Conservation (phyloP, 2,329 filamentous ascomycete genomes). For the Leptographium lundbergii region DNA sequence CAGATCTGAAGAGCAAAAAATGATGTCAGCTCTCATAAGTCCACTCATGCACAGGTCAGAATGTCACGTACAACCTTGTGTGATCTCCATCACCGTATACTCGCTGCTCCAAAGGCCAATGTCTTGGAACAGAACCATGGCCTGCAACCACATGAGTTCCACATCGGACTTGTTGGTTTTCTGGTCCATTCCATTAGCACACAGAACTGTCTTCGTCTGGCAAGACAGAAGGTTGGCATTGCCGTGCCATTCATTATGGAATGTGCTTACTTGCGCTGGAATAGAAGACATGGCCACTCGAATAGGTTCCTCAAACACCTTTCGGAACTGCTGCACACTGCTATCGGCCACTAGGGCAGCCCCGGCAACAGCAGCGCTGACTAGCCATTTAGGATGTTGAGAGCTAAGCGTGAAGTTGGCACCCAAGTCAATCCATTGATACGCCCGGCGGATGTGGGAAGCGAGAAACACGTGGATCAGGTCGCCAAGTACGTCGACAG, state of each 20-base stretch:
- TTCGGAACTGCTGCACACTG: slow-evolving; percentile 45
- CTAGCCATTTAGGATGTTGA: slow-evolving; percentile 46
- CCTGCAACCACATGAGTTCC: slow-evolving; percentile 33
- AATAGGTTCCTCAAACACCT: slow-evolving; percentile 38
- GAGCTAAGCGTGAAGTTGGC: slow-evolving; percentile 40
- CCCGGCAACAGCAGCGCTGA: slow-evolving; percentile 43
- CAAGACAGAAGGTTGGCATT: neutral
- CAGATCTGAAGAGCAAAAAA: slow-evolving; percentile 13
- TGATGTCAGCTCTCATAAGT: neutral
- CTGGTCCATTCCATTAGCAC: neutral
- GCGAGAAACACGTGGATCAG: slow-evolving; percentile 48
- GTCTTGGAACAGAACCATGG: slow-evolving; percentile 34
- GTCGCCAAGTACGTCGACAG: slow-evolving; percentile 45
- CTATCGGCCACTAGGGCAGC: slow-evolving; percentile 39
- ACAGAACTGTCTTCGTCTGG: neutral
- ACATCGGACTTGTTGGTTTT: slow-evolving; percentile 26
- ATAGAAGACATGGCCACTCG: slow-evolving; percentile 19
- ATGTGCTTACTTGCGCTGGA: slow-evolving; percentile 22
- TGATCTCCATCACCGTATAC: slow-evolving; percentile 40
- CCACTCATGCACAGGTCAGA: neutral
- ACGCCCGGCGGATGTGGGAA: slow-evolving; percentile 40
- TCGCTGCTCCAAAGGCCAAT: slow-evolving; percentile 41
- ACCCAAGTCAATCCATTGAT: slow-evolving; percentile 48
- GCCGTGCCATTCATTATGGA: slow-evolving; percentile 18
- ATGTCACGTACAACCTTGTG: slow-evolving; percentile 33